Evolutionary conservation across 148 eudicot genomes (phyloP), one percentile per base, ranked within the genome.

Genomic region (Limonium bicolor): DNA sequence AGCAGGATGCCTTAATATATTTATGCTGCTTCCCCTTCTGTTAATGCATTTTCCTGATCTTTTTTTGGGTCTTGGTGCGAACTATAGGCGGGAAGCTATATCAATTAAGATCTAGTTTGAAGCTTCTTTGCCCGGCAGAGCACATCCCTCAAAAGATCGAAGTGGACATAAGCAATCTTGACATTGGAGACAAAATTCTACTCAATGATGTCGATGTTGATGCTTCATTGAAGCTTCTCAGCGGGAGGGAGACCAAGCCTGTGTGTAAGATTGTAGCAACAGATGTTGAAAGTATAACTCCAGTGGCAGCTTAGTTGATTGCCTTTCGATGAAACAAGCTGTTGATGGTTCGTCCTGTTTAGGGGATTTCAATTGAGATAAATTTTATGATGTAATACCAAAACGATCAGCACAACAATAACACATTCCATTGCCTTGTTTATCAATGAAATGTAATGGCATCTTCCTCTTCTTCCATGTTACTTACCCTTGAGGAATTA

Each of bases 111-210:
- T 57, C 45, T 36, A 59, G 54, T 60, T 62, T 90, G 41, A 84
- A 78, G 56, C 78, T 63, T 51, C 61, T 64, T 26, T 90, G 95
- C 60, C 95, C 99, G 18, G 74, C 82, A 4, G 93, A 90, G 37
- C 62, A 62, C 52, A 84, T 84, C 26, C 95, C 95, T 54, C 68
- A 59, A 37, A 84, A 80, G 56, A 80, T 90, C 19, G 95, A 85
- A 61, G 93, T 84, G 53, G 95, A 90, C 51, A 39, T 90, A 18
- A 85, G 93, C 78, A 64, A 69, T 45, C 67, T 84, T 36, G 94
- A 90, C 60, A 62, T 90, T 19, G 99, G 75, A 40, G 94, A 78
- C 34, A 66, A 45, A 35, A 56, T 90, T 26, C 61, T 61, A 48
- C 46, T 85, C 62, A 57, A 65, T 10, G 85, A 84, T 48, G 56